These are phyloP conservation scores for Mycena galericulata DNA, from an alignment of 768 basidiomycete species.

Conservation along the genomic window DNA sequence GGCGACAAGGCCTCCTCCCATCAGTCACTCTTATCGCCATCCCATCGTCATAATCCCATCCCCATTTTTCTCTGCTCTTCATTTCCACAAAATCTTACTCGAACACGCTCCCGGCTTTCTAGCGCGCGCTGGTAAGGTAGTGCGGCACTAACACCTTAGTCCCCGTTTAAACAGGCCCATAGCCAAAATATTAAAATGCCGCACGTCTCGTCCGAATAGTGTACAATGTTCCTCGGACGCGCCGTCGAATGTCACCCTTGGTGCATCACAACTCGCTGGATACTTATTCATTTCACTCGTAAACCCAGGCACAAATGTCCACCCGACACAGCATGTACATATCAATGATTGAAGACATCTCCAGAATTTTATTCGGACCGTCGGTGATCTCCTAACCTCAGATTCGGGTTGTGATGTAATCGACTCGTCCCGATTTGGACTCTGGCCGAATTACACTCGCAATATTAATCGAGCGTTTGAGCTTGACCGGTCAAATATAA, in stretches of 20 bases:
- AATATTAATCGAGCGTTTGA: constrained; percentile 1
- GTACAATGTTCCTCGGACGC: constrained; percentile 28
- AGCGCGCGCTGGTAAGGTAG: constrained; percentile 2
- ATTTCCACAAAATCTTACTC: not conserved
- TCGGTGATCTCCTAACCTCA: constrained; percentile 16
- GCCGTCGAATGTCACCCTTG: constrained; percentile 8
- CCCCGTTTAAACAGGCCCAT: constrained; percentile 14
- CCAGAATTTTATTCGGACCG: not conserved
- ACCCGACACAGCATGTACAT: constrained; percentile 13
- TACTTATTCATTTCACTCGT: not conserved
- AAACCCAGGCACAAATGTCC: not conserved
- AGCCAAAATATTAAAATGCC: constrained; percentile 29
- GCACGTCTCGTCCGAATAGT: constrained; percentile 19
- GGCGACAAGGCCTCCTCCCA: constrained; percentile 48
- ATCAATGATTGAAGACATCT: constrained; percentile 24
- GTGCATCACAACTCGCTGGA: constrained; percentile 19
- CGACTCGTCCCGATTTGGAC: not conserved
- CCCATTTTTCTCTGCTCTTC: constrained; percentile 18
- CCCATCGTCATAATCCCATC: constrained; percentile 34
- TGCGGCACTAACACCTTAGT: constrained; percentile 26
- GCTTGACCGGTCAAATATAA: no score
- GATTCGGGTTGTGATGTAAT: constrained; percentile 13
- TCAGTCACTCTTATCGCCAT: constrained; percentile 67
- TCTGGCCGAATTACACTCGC: not conserved
- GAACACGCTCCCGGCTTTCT: constrained; percentile 15